Evolutionary conservation across 2,329 filamentous ascomycete genomes (phyloP).

Genomic region (Fusarium sp.): DNA sequence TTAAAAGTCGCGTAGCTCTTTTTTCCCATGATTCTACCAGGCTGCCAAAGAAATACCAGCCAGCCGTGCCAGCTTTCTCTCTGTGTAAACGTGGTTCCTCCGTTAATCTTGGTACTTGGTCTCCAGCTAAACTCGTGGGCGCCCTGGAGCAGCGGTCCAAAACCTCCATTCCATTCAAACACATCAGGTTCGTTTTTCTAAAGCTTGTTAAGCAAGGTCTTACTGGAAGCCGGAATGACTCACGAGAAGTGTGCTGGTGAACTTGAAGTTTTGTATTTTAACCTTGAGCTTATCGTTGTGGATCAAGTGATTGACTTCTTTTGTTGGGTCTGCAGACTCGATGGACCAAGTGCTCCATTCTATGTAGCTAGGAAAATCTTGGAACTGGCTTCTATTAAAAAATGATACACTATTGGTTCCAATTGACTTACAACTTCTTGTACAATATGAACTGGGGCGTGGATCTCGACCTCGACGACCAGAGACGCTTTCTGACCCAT

Average conservation of each 20-base stretch:
- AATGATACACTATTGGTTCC: no score
- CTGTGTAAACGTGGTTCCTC: background rate
- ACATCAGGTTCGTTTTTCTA: slow-evolving; percentile 1
- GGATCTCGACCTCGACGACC: slow-evolving; percentile 11
- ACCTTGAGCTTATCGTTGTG: slow-evolving; percentile 10
- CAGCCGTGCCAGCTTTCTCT: slow-evolving; percentile 3
- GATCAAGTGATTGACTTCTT: background rate
- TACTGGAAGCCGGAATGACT: accelerated
- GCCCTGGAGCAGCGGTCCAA: slow-evolving; percentile 8
- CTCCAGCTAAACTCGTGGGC: slow-evolving; percentile 16
- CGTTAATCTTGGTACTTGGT: slow-evolving; percentile 10
- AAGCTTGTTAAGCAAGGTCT: accelerated
- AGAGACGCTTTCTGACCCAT: slow-evolving; percentile 16
- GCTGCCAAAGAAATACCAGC: slow-evolving; percentile 10
- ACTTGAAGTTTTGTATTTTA: slow-evolving; percentile 1
- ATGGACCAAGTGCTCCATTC: slow-evolving; percentile 22
- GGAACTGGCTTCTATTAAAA: background rate
- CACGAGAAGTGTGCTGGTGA: slow-evolving; percentile 4
- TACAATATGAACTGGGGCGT: slow-evolving; percentile 9
- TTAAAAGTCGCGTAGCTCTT: background rate
- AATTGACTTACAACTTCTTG: background rate
- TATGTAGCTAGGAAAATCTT: slow-evolving; percentile 1
- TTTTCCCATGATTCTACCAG: background rate
- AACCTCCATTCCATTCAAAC: slow-evolving; percentile 3
- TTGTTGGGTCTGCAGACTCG: background rate